Evolutionary conservation across 805 yeast genomes (phyloP).

Genomic region (Babjeviella inositovora): DNA sequence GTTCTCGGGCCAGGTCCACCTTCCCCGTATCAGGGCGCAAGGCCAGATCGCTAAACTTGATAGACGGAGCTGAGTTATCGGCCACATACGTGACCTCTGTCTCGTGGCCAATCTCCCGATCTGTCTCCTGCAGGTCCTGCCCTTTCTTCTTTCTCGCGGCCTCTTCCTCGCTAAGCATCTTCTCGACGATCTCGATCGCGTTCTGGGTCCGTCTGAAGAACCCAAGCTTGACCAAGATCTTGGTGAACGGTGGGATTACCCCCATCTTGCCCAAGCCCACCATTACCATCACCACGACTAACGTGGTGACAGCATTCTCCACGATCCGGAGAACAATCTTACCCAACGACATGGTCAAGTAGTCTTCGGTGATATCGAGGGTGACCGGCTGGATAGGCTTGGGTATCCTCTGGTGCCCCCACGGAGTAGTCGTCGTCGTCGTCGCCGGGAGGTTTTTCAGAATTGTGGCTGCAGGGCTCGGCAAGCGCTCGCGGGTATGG

Average conservation of each 20-base stretch:
- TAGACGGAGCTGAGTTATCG: too few relatives aligned
- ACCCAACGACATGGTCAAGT: slow-evolving; percentile 2
- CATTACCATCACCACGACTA: slow-evolving; percentile 16
- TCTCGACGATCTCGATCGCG: slow-evolving; percentile 15
- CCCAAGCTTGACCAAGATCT: slow-evolving; percentile 11
- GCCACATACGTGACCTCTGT: too few relatives aligned
- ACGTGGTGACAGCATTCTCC: slow-evolving; percentile 33
- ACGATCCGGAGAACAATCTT: slow-evolving; percentile 13
- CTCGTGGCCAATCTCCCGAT: neutral
- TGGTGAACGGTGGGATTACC: slow-evolving; percentile 14
- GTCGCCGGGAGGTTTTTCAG: slow-evolving; percentile 1
- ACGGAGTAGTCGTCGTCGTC: neutral
- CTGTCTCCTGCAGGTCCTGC: too few relatives aligned
- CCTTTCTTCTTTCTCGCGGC: slow-evolving; percentile 7
- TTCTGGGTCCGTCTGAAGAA: slow-evolving; percentile 12
- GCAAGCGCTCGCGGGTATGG: too few relatives aligned
- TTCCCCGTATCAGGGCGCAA: too few relatives aligned
- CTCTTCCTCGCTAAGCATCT: slow-evolving; percentile 10
- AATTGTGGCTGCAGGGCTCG: neutral
- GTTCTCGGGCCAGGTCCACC: too few relatives aligned
- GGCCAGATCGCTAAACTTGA: too few relatives aligned
- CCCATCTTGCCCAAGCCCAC: slow-evolving; percentile 19
- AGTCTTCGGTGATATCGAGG: too few relatives aligned
- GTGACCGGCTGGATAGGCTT: slow-evolving; percentile 3
- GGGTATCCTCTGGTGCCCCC: slow-evolving; percentile 1